These are phyloP conservation scores for Candida pseudocylindracea DNA, from an alignment of 1,139 yeast species.

Conservation along the genomic window DNA sequence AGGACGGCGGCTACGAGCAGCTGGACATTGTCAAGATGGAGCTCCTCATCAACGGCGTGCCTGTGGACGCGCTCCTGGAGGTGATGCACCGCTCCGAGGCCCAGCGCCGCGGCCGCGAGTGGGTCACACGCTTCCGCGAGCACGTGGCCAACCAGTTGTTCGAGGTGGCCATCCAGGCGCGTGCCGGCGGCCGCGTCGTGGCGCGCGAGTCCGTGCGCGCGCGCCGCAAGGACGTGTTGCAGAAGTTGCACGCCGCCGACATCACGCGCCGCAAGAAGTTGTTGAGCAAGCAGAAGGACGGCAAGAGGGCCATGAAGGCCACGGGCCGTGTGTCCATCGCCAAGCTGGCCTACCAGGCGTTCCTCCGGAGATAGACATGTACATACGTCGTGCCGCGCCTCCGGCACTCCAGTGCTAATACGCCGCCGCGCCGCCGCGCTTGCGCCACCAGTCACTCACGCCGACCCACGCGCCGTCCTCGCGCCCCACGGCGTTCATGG, in stretches of 20 bases:
- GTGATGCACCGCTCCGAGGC: slow-evolving; percentile 72
- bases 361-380: slow-evolving; percentile 13
- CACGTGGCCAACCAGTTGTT: slow-evolving; percentile 63
- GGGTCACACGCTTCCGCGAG: slow-evolving; percentile 66
- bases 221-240: slow-evolving; percentile 79
- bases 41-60: slow-evolving; percentile 67
- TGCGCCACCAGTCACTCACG: slow-evolving; percentile 23
- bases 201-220: slow-evolving; percentile 93
- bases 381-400: no score
- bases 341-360: slow-evolving; percentile 70
- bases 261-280: slow-evolving; percentile 76
- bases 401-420: no score
- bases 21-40: slow-evolving; percentile 78
- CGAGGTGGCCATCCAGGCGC: slow-evolving; percentile 86
- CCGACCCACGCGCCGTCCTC: slow-evolving; percentile 10
- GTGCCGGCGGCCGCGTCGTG: slow-evolving; percentile 58
- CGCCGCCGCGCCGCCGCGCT: slow-evolving; percentile 19
- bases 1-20: slow-evolving; percentile 68
- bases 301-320: slow-evolving; percentile 68
- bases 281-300: slow-evolving; percentile 78
- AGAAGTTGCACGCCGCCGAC: slow-evolving; percentile 85
- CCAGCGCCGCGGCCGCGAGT: slow-evolving; percentile 49
- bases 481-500: slow-evolving; percentile 19
- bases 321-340: slow-evolving; percentile 61
- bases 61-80: slow-evolving; percentile 85